These are phyloP conservation scores for Grosmannia huntii DNA, from an alignment of 2,329 filamentous ascomycete genomes.

Conservation along the genomic window DNA sequence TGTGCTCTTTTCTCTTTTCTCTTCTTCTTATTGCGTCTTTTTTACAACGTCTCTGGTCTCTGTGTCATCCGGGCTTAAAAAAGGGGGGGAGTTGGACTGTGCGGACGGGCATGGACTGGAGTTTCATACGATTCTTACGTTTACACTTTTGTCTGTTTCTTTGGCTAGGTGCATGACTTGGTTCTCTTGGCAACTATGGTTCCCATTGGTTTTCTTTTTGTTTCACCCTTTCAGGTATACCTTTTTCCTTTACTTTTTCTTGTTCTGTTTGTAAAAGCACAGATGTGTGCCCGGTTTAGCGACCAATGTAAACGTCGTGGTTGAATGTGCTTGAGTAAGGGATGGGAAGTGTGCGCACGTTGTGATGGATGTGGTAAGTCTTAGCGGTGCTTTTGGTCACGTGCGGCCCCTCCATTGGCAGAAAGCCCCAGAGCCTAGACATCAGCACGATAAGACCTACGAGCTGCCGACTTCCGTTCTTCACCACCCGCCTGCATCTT, in stretches of 20 bases:
- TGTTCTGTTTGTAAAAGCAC: not conserved
- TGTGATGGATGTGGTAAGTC: too few relatives aligned
- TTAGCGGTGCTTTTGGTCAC: not conserved
- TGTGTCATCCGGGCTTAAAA: not conserved
- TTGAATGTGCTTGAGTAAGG: too few relatives aligned
- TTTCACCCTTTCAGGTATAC: not conserved
- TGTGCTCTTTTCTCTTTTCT: not conserved
- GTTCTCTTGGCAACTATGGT: not conserved
- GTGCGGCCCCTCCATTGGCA: not conserved
- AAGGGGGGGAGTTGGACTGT: not conserved
- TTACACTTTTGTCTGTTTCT: not conserved
- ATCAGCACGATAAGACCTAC: not conserved
- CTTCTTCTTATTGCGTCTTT: not conserved
- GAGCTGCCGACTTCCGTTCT: not conserved
- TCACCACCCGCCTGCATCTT: not conserved
- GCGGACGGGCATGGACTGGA: slow-evolving; percentile 10
- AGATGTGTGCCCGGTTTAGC: not conserved
- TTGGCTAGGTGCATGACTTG: not conserved
- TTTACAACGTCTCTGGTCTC: not conserved
- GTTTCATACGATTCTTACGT: slow-evolving; percentile 4
- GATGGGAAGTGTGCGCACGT: not conserved
- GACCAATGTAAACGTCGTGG: not conserved
- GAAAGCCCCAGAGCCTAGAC: not conserved
- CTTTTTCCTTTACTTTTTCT: not conserved
- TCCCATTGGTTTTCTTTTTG: not conserved